phyloP scores from a whole-genome alignment of 441 rosid genomes.

The Corymbia citriodora region DNA sequence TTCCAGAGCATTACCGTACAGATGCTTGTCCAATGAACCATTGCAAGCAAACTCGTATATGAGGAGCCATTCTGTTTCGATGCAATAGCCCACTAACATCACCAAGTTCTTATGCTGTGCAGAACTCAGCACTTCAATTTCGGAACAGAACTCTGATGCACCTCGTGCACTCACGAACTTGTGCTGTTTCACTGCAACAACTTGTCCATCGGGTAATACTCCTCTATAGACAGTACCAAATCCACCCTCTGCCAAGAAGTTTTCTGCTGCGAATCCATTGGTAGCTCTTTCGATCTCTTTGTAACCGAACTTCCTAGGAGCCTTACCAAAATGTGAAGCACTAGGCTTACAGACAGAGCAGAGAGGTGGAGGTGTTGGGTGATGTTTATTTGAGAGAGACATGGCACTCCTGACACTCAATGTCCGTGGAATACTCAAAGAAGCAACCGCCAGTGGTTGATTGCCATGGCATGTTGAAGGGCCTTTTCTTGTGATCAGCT shows the following conservation, averaged over 20 bases:
- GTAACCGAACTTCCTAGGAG: constrained; percentile 36
- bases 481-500: not conserved
- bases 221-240: constrained; percentile 42
- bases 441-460: not conserved
- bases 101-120: constrained; percentile 56
- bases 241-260: constrained; percentile 42
- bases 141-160: constrained; percentile 44
- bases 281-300: constrained; percentile 36
- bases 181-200: constrained; percentile 44
- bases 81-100: constrained; percentile 52
- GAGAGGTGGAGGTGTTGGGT: constrained; percentile 38
- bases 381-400: constrained; percentile 26
- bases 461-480: not conserved
- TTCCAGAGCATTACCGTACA: constrained; percentile 23
- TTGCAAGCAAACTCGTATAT: constrained; percentile 52
- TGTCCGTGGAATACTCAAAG: constrained; percentile 2
- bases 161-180: constrained; percentile 35
- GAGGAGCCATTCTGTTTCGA: constrained; percentile 41
- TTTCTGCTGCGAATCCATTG: constrained; percentile 27
- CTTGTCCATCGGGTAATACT: constrained; percentile 35
- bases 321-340: constrained; percentile 31
- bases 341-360: constrained; percentile 48
- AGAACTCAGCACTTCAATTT: constrained; percentile 54
- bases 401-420: constrained; percentile 26
- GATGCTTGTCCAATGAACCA: constrained; percentile 45